Percentiles rank a stretch among this genome's conserved stretches.
These are phyloP conservation scores for Ustilago loliicola DNA, from an alignment of 1,284 basidiomycete species.

Conservation along the genomic window DNA sequence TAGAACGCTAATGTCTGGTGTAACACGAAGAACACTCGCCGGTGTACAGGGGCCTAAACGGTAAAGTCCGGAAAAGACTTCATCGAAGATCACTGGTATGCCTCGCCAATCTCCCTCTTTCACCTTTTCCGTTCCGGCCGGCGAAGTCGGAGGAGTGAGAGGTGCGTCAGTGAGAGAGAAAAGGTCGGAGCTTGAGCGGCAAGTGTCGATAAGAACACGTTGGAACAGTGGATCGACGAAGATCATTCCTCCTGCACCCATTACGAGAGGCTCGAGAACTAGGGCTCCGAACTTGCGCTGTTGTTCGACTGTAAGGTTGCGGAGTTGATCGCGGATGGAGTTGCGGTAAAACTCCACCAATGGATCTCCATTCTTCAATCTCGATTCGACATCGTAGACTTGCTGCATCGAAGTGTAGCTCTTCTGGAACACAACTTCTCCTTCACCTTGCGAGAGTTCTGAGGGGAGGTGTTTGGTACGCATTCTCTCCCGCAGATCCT, in stretches of 20 bases:
- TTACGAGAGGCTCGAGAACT: constrained; percentile 89
- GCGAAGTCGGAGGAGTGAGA: constrained; percentile 23
- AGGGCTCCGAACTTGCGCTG: constrained; percentile 76
- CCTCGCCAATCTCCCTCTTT: constrained; percentile 76
- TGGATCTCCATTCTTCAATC: constrained; percentile 74
- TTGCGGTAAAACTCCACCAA: constrained; percentile 79
- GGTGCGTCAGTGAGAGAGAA: constrained; percentile 70
- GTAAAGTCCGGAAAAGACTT: constrained; percentile 92
- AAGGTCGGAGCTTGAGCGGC: constrained; percentile 75
- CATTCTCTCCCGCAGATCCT: constrained; percentile 22
- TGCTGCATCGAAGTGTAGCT: constrained; percentile 74
- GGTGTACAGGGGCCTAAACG: constrained; percentile 77
- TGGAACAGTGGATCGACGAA: constrained; percentile 99
- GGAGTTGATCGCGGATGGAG: constrained; percentile 76
- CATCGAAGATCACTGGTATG: constrained; percentile 93
- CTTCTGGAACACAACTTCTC: constrained; percentile 21
- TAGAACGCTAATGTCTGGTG: constrained; percentile 82
- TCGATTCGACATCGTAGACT: constrained; percentile 80
- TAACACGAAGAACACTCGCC: constrained; percentile 51
- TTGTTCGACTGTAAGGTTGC: constrained; percentile 72
- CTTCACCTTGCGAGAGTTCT: neutral
- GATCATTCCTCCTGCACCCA: constrained; percentile 97
- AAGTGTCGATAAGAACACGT: constrained; percentile 84
- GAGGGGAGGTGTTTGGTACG: constrained; percentile 11
- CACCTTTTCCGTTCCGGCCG: neutral